Evolutionary conservation across 345 rosid genomes (phyloP).

Genomic region (Stellera chamaejasme): DNA sequence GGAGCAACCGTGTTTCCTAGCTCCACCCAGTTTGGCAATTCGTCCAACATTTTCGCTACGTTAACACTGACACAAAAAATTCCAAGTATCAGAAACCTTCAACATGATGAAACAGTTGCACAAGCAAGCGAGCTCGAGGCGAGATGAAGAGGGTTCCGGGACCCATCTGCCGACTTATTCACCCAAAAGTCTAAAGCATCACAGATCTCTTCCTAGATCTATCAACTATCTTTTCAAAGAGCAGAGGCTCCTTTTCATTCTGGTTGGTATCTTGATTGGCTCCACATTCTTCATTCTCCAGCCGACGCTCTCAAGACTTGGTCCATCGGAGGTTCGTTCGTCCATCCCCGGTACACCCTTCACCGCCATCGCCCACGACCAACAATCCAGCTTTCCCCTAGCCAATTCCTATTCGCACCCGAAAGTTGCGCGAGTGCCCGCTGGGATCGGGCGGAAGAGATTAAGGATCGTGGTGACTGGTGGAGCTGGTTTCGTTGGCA

Average conservation of each 20-base stretch:
- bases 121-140: slow-evolving; percentile 59
- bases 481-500: slow-evolving; percentile 97
- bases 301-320: slow-evolving; percentile 72
- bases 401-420: not conserved
- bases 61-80: not conserved
- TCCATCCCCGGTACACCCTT: slow-evolving; percentile 6
- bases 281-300: slow-evolving; percentile 91
- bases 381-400: slow-evolving; percentile 6
- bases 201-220: slow-evolving; percentile 86
- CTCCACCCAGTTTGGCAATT: not conserved
- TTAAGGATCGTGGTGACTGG: slow-evolving; percentile 89
- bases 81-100: not conserved
- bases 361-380: slow-evolving; percentile 11
- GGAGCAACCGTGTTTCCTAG: too few species aligned
- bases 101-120: slow-evolving; percentile 69
- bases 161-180: slow-evolving; percentile 48
- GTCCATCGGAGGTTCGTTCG: slow-evolving; percentile 39
- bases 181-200: slow-evolving; percentile 57
- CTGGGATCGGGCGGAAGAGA: slow-evolving; percentile 51
- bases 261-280: slow-evolving; percentile 87
- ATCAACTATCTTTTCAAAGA: slow-evolving; percentile 76
- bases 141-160: slow-evolving; percentile 49
- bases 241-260: slow-evolving; percentile 84
- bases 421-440: slow-evolving; percentile 61
- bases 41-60: not conserved